Percentiles rank a stretch among this genome's conserved stretches.
Conservation (phyloP, 352 stramenopile species). For the Phytophthora parvispora region DNA sequence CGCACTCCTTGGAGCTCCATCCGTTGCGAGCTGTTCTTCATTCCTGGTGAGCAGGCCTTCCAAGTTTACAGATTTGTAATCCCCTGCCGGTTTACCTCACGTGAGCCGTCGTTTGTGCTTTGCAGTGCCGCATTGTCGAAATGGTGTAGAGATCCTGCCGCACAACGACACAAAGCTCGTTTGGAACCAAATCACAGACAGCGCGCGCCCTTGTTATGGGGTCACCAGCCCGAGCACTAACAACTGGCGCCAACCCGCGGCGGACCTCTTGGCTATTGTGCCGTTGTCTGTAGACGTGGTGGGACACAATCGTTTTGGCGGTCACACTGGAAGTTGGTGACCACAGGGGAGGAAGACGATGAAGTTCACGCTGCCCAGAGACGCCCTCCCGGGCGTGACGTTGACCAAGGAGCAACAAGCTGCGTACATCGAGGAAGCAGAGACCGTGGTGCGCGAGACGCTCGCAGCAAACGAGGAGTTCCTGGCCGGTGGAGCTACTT, state of each 20-base stretch:
- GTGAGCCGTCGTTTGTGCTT: background rate
- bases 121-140: background rate
- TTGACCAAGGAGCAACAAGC: constrained; percentile 37
- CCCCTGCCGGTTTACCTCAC: background rate
- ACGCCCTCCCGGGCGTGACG: constrained; percentile 41
- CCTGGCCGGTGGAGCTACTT: constrained; percentile 23
- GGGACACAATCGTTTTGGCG: background rate
- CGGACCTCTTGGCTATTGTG: no score
- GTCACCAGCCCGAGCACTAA: background rate
- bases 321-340: background rate
- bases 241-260: background rate
- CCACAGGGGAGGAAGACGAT: constrained; percentile 11
- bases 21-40: no score
- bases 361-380: constrained; percentile 52
- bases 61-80: background rate
- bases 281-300: background rate
- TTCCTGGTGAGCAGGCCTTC: background rate
- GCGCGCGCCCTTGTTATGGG: background rate
- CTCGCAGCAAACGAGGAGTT: constrained; percentile 45
- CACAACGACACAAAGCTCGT: background rate
- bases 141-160: background rate
- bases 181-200: background rate
- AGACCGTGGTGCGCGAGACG: constrained; percentile 53
- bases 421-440: constrained; percentile 42
- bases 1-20: background rate